Percentiles rank a stretch among this genome's conserved stretches.
phyloP scores from a whole-genome alignment of 2,329 filamentous ascomycete genomes.

The Talaromyces sp. region DNA sequence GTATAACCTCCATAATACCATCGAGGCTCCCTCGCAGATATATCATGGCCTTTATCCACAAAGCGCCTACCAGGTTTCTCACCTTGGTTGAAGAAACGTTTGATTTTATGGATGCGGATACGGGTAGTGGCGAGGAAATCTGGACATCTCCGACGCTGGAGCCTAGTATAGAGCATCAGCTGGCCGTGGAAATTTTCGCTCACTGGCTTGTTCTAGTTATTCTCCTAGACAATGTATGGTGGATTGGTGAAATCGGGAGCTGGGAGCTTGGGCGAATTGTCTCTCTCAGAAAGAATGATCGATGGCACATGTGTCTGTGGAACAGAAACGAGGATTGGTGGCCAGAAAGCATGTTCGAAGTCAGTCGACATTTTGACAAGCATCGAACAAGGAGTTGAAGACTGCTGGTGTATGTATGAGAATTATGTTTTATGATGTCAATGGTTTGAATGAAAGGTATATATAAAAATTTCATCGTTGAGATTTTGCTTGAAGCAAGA shows the following conservation, averaged over 20 bases:
- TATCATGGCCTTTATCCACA: conserved; percentile 39
- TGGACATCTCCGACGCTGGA: conserved; percentile 1
- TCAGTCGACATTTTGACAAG: conserved; percentile 1
- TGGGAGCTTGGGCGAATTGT: conserved; percentile 20
- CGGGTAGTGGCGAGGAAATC: neutral
- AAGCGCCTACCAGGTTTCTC: conserved; percentile 28
- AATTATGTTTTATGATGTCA: neutral
- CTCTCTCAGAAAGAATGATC: conserved; percentile 13
- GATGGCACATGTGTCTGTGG: neutral
- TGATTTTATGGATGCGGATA: neutral
- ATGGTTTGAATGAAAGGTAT: neutral
- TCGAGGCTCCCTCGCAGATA: conserved; percentile 30
- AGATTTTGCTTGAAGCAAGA: neutral
- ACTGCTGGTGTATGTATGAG: neutral
- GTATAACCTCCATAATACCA: conserved; percentile 26
- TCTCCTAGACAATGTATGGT: conserved; percentile 28
- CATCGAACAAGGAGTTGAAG: neutral
- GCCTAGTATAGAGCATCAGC: conserved; percentile 11
- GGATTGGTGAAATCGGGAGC: conserved; percentile 23
- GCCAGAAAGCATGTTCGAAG: conserved; percentile 19
- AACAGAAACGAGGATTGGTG: conserved; percentile 18
- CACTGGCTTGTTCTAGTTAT: conserved; percentile 29
- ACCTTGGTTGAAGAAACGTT: conserved; percentile 30
- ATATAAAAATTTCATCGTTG: neutral
- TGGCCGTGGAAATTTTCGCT: conserved; percentile 22